These are phyloP conservation scores for Allomyces arbusculus DNA, from an alignment of 192 early-diverging fungal genomes.

Conservation along the genomic window DNA sequence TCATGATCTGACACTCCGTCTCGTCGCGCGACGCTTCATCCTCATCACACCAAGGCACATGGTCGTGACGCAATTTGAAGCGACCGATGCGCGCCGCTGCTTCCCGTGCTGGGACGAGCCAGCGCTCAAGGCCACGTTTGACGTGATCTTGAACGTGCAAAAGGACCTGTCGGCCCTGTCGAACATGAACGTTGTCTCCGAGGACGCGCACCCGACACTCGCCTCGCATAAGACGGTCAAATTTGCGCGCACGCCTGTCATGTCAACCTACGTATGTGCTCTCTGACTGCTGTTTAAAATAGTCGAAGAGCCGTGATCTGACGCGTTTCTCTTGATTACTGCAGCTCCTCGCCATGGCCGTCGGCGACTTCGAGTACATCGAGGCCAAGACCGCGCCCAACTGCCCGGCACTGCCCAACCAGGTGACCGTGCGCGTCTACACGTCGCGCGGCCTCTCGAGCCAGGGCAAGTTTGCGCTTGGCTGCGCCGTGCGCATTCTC, in stretches of 20 bases:
- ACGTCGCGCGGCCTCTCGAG: slow-evolving; percentile 36
- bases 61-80: slow-evolving; percentile 88
- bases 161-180: slow-evolving; percentile 60
- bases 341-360: slow-evolving; percentile 42
- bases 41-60: slow-evolving; percentile 35
- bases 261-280: slow-evolving; percentile 78
- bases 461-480: slow-evolving; percentile 48
- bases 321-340: background rate
- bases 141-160: slow-evolving; percentile 63
- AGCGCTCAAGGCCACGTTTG: slow-evolving; percentile 81
- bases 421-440: slow-evolving; percentile 38
- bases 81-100: slow-evolving; percentile 69
- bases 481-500: slow-evolving; percentile 36
- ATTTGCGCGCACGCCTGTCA: slow-evolving; percentile 75
- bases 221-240: slow-evolving; percentile 53
- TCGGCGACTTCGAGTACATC: slow-evolving; percentile 61
- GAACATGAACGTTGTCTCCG: slow-evolving; percentile 72
- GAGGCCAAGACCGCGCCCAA: slow-evolving; percentile 32
- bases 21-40: background rate
- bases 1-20: background rate
- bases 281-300: too few relatives aligned
- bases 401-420: slow-evolving; percentile 19
- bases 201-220: slow-evolving; percentile 21
- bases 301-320: too few relatives aligned
- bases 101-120: slow-evolving; percentile 61